Evolutionary conservation across 768 basidiomycete species (phyloP).

Genomic region (Lactarius sanguifluus): DNA sequence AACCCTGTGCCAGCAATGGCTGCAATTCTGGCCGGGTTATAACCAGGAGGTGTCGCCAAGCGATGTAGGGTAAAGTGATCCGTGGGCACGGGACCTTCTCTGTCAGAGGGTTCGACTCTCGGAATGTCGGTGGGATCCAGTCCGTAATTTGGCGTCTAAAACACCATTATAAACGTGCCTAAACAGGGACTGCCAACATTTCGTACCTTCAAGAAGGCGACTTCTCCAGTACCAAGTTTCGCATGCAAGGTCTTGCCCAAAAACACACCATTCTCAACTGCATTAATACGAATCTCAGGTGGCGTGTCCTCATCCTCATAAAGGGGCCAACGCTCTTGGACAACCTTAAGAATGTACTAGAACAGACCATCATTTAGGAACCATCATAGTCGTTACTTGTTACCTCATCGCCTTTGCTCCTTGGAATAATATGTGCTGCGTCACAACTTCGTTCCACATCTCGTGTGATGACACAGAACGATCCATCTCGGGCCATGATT

Average conservation of each 20-base stretch:
- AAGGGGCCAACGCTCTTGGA: not conserved
- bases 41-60: no score
- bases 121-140: not conserved
- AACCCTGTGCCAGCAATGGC: no score
- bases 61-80: no score
- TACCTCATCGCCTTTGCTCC: not conserved
- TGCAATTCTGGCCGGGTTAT: no score
- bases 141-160: conserved; percentile 12
- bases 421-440: not conserved
- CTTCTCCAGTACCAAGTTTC: not conserved
- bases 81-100: no score
- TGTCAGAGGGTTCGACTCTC: not conserved
- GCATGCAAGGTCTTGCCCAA: not conserved
- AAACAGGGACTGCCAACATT: not conserved
- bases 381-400: not conserved
- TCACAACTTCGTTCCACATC: not conserved
- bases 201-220: conserved; percentile 12
- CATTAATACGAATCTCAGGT: not conserved
- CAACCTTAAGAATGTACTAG: not conserved
- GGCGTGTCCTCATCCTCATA: no score
- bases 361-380: not conserved
- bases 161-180: not conserved
- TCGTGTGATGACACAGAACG: not conserved
- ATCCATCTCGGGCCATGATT: not conserved
- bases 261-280: not conserved